Base-by-base conservation (phyloP, 2,329 filamentous ascomycete species). In the Arachnomyces sp. region DNA sequence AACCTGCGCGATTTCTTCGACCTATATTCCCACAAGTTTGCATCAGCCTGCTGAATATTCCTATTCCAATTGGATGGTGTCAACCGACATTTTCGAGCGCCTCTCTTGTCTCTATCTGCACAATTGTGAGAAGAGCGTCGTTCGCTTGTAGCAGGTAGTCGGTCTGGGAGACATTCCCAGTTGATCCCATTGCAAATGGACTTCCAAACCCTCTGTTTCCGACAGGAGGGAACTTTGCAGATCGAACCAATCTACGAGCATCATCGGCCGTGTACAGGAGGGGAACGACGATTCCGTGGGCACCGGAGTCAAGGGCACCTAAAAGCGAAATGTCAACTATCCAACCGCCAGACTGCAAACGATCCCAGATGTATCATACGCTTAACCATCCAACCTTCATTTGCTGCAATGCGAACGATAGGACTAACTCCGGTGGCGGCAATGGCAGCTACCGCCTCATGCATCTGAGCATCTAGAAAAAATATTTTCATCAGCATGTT, bases 371-470 rank as follows among this genome's bases (percentile, higher is more conserved):
- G 32, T 37, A 11, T 40, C 61, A 43, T 55, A 67, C 75, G 63
- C 54, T 80, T 79, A 43, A 79, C 73, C 74, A 78, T 77, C 75
- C 74, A 78, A 35, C 70, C 65, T 58, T 79, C 73, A 41, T 75
- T 75, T 17, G 72, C 73, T 11, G 73, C 66, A 31, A 79, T 71
- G 38, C 62, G 57, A 14, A 71, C 65, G 39, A 71, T 61, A 1
- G 65, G 65, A 44, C 65, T 68, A 29, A 65, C 62, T 15, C 65
- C 63, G 34, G 56, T 58, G 13, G 57, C 55, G 7, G 65, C 61
- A 46, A 70, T 62, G 7, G 66, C 67, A 31, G 68, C 70, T 8
- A 77, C 71, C 36, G 70, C 67, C 53, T 75, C 71, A 48, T 75
- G 73, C 74, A 77, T 77, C 45, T 67, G 61, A 35, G 59, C 62